Base-by-base conservation (phyloP, 306 rosid species). In the Dryas drummondii region DNA sequence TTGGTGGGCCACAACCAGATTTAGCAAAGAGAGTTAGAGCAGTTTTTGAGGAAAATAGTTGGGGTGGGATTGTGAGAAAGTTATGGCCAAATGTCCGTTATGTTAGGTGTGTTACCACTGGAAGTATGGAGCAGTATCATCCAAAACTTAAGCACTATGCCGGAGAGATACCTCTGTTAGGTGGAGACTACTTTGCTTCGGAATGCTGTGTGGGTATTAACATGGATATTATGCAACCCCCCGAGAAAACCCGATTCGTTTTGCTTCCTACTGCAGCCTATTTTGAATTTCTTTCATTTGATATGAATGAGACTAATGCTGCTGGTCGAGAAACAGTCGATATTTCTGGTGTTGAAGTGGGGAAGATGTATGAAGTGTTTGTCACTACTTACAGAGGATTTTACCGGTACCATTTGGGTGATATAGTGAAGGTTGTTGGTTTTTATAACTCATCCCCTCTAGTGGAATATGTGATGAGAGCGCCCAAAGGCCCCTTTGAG, bases 281-380 rank as follows among this genome's bases (percentile, higher is more conserved):
- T 70, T 90, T 90, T 71, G 96, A 90, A 86, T 90, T 90, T 81
- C 91, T 90, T 80, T 93, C 93, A 63, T 90, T 86, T 70, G 79
- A 68, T 80, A 67, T 55, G 76, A 70, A 88, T 50, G 79, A 77
- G 75, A 75, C 54, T n/a, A 32, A 65, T 44, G 53, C 61, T 74
- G 68, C 56, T 62, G 32, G 71, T 16, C 64, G 66, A 32, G 87
- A 90, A 84, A 82, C 90, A 0, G 85, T 86, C 12, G 89, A 82
- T 22, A 32, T 84, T 58, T 74, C 82, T 17, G 68, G 79, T 73
- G 87, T 88, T 9, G 84, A 84, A 81, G 78, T 78, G 70, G 96
- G 92, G 71, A 87, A 84, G 88, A 84, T 90, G 92, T 90, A 90
- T 84, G 89, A 87, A 87, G 82, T 90, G 44, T 66, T 90, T 73